Percentiles rank a stretch among this genome's conserved stretches.
Conservation (phyloP, 306 rosid species). For the Gleditsia sinensis region DNA sequence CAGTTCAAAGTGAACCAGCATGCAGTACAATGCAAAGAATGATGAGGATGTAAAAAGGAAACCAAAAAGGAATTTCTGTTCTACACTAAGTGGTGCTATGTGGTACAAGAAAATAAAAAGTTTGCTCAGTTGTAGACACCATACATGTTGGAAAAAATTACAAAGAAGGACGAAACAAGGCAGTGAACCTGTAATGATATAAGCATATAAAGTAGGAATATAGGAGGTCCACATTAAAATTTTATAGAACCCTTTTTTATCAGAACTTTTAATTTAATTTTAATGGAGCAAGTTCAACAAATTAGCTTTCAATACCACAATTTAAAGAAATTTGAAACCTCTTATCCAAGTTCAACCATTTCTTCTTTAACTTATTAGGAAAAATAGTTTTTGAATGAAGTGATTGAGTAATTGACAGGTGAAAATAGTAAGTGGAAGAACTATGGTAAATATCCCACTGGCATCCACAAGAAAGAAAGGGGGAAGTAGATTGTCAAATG, state of each 20-base stretch:
- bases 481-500: neutral
- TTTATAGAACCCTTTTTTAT: neutral
- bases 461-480: neutral
- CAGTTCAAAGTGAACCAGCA: too few species aligned
- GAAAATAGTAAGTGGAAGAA: too few species aligned
- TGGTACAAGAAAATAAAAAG: neutral
- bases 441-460: too few species aligned
- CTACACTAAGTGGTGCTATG: too few species aligned
- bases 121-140: neutral
- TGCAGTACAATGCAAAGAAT: too few species aligned
- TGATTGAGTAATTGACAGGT: neutral
- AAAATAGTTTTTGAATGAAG: neutral
- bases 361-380: neutral
- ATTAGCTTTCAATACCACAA: neutral
- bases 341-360: neutral
- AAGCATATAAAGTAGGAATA: neutral
- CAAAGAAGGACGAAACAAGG: neutral
- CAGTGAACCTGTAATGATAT: neutral
- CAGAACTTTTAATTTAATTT: neutral
- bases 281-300: neutral
- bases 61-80: too few species aligned
- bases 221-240: neutral
- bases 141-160: neutral
- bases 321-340: neutral
- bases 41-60: too few species aligned